Percentiles rank a stretch among this genome's conserved stretches.
These are phyloP conservation scores for Cinchona pubescens DNA, from an alignment of 257 asterid species.

Conservation along the genomic window DNA sequence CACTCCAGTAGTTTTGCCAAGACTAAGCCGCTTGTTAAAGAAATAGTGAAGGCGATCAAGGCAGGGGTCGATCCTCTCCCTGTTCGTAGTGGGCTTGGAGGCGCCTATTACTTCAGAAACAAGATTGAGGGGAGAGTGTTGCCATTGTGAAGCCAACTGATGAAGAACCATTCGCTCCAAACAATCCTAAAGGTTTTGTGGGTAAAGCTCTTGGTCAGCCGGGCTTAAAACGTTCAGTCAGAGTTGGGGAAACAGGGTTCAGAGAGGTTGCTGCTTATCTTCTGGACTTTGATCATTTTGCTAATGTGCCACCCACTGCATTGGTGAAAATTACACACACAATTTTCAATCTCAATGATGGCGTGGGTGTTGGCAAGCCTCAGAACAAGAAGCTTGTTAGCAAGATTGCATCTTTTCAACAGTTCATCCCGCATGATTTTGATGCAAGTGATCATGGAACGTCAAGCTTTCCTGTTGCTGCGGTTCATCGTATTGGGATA, in stretches of 20 bases:
- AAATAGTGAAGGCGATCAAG: constrained; percentile 75
- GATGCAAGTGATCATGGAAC: constrained; percentile 98
- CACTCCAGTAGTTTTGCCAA: constrained; percentile 46
- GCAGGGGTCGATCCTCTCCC: constrained; percentile 82
- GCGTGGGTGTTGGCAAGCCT: constrained; percentile 66
- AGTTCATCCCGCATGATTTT: constrained; percentile 75
- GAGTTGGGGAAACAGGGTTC: constrained; percentile 95
- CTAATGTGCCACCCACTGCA: constrained; percentile 92
- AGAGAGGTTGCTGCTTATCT: constrained; percentile 97
- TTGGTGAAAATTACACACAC: constrained; percentile 87
- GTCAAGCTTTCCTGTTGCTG: constrained; percentile 83
- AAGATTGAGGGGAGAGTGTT: constrained; percentile 74
- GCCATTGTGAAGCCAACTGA: constrained; percentile 98
- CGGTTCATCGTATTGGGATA: constrained; percentile 93
- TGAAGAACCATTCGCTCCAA: constrained; percentile 96
- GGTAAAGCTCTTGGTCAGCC: constrained; percentile 97
- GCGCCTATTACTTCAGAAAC: constrained; percentile 84
- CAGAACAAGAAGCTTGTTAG: constrained; percentile 60
- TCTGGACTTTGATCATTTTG: constrained; percentile 78
- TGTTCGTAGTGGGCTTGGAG: constrained; percentile 88
- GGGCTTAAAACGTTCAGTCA: constrained; percentile 76
- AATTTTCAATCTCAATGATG: constrained; percentile 78
- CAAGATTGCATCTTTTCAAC: constrained; percentile 92
- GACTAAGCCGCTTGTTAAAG: constrained; percentile 67
- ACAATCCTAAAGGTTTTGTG: constrained; percentile 93